Conservation (phyloP, 140 eudicot genomes). For the Oenanthe javanica region DNA sequence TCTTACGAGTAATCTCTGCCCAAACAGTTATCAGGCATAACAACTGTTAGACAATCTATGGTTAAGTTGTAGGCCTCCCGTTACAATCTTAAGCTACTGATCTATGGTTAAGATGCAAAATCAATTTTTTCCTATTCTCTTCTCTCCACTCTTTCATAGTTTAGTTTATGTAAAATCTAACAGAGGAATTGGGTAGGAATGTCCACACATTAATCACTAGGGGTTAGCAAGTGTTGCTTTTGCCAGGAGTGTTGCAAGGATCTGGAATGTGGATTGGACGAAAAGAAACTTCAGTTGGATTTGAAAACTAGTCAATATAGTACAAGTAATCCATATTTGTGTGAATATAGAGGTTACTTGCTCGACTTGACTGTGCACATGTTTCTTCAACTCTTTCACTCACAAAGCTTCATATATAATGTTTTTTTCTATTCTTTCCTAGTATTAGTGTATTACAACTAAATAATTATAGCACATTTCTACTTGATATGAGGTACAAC, state of each 20-base stretch:
- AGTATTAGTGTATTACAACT: background rate
- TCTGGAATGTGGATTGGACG: background rate
- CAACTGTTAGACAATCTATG: too few species aligned
- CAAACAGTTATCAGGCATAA: background rate
- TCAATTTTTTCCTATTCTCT: background rate
- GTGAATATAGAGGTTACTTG: background rate
- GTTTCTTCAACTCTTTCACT: background rate
- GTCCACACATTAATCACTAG: background rate
- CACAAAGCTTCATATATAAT: background rate
- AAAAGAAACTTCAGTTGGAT: background rate
- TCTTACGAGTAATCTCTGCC: background rate
- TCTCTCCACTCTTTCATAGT: background rate
- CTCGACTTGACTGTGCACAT: background rate
- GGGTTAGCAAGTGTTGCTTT: background rate
- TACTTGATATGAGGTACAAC: background rate
- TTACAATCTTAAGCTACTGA: background rate
- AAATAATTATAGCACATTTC: background rate
- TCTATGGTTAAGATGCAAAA: background rate
- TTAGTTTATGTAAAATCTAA: background rate
- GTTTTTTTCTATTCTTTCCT: background rate
- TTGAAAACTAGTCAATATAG: background rate
- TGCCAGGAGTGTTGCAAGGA: background rate
- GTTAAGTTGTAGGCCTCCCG: background rate
- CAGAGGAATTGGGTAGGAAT: background rate
- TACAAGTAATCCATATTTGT: background rate